Evolutionary conservation across 2,329 filamentous ascomycete species (phyloP).

Genomic region (Colletotrichum sp.): DNA sequence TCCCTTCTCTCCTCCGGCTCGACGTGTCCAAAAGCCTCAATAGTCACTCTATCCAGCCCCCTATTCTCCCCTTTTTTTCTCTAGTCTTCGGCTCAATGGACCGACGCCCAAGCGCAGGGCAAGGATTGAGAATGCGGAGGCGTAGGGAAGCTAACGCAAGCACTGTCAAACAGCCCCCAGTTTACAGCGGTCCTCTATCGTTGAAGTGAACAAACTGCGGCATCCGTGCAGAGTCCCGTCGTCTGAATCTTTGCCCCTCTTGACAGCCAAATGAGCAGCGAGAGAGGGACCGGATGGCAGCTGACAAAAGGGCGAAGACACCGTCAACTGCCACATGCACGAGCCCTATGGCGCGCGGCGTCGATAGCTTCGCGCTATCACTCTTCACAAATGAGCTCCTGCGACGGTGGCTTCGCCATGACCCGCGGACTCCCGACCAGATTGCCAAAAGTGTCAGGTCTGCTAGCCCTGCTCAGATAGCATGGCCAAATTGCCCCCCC

Average conservation of each 20-base stretch:
- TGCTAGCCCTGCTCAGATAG: not conserved
- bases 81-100: not conserved
- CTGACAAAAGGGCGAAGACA: constrained; percentile 4
- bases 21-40: not conserved
- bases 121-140: constrained; percentile 5
- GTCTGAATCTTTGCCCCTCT: not conserved
- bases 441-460: not conserved
- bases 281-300: constrained; percentile 16
- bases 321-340: constrained; percentile 14
- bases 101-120: constrained; percentile 8
- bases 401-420: constrained; percentile 17
- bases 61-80: not conserved
- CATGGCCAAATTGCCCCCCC: not conserved
- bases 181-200: not conserved
- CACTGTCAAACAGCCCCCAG: constrained; percentile 4
- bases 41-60: not conserved
- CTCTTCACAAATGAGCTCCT: constrained; percentile 4
- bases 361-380: constrained; percentile 15
- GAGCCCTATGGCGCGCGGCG: not conserved
- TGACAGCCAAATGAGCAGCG: not conserved
- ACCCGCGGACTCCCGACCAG: not conserved
- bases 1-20: not conserved
- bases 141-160: not conserved
- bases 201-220: not conserved
- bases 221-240: not conserved